Conservation (phyloP, 2,329 filamentous ascomycete genomes). For the Fusarium subtropicale region DNA sequence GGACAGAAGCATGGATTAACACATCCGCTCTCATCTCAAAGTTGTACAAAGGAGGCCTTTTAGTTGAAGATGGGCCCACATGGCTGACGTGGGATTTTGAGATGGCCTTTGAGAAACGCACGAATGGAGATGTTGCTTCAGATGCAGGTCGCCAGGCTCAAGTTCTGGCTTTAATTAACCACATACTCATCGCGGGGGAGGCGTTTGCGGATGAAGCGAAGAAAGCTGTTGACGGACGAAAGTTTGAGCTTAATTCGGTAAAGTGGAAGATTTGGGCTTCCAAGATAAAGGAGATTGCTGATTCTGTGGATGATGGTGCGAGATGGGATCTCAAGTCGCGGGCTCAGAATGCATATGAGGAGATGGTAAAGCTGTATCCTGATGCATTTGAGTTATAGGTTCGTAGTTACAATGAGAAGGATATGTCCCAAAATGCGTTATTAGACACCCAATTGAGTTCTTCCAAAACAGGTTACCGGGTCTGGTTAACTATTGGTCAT, state of each 20-base stretch:
- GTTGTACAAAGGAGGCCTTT: background rate
- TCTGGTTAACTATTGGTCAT: too few species aligned
- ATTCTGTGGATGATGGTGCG: accelerated
- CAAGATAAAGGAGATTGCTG: background rate
- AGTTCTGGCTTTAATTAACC: conserved; percentile 3
- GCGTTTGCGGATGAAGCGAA: background rate
- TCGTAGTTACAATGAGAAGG: accelerated
- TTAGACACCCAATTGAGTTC: too few species aligned
- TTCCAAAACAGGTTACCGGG: too few species aligned
- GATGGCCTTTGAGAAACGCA: background rate
- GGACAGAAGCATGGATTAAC: background rate
- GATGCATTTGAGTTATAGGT: background rate
- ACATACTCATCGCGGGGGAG: conserved; percentile 15
- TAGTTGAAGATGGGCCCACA: background rate
- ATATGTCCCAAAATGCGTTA: background rate
- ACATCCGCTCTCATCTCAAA: background rate
- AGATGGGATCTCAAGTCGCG: background rate
- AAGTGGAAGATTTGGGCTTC: conserved; percentile 23
- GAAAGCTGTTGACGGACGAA: accelerated
- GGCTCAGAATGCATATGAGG: background rate
- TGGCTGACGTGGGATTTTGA: conserved; percentile 13
- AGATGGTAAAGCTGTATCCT: conserved; percentile 22
- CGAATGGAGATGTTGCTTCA: background rate
- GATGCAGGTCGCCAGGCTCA: conserved; percentile 5
- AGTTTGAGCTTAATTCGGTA: accelerated